A percentile compares a stretch with the other conserved stretches of the same genome.
These are phyloP conservation scores for Stereocaulon alpinum DNA, from an alignment of 495 filamentous ascomycete species.

Conservation along the genomic window DNA sequence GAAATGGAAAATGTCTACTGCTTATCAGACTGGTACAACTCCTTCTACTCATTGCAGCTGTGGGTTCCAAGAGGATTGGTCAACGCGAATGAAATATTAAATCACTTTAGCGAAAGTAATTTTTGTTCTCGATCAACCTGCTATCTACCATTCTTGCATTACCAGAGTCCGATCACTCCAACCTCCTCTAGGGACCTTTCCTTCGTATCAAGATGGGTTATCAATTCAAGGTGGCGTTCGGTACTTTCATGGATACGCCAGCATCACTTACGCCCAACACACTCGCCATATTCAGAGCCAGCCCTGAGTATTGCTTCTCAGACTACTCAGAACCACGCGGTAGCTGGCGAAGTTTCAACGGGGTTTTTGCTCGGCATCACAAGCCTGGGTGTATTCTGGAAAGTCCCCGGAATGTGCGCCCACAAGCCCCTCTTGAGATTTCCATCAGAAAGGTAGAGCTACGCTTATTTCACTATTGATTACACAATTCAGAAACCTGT, in stretches of 20 bases:
- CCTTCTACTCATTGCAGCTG: neutral
- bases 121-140: conserved; percentile 8
- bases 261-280: conserved; percentile 22
- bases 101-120: conserved; percentile 1
- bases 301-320: conserved; percentile 20
- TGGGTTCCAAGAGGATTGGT: conserved; percentile 1
- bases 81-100: conserved; percentile 3
- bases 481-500: no score
- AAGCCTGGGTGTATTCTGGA: conserved; percentile 12
- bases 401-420: no score
- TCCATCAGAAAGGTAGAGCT: no score
- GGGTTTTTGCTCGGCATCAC: conserved; percentile 25
- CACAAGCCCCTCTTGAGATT: no score
- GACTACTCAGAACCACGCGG: conserved; percentile 22
- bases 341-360: conserved; percentile 24
- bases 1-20: conserved; percentile 4
- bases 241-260: conserved; percentile 25
- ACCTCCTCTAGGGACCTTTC: neutral
- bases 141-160: neutral
- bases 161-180: conserved; percentile 6
- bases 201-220: neutral
- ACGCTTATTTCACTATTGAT: no score
- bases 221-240: conserved; percentile 7
- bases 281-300: conserved; percentile 22
- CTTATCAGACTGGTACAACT: neutral